phyloP scores from a whole-genome alignment of 345 rosid species.

The Sapria himalayana region DNA sequence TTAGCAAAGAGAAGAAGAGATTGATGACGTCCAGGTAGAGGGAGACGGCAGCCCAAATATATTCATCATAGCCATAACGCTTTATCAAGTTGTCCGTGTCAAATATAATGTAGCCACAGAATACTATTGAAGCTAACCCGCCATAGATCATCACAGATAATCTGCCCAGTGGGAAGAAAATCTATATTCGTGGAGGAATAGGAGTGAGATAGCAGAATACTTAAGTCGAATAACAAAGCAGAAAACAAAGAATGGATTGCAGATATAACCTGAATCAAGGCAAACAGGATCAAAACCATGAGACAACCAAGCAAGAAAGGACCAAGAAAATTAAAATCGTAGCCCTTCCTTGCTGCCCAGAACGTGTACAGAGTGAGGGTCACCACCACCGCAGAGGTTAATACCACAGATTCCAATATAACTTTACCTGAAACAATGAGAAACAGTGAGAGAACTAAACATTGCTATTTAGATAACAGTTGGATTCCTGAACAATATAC shows the following conservation, averaged over 20 bases:
- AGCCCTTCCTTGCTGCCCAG: conserved; percentile 87
- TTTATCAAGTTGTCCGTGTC: conserved; percentile 85
- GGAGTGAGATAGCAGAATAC: background rate
- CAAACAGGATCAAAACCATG: conserved; percentile 40
- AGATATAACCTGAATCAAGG: conserved; percentile 42
- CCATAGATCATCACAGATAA: conserved; percentile 67
- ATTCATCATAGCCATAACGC: conserved; percentile 57
- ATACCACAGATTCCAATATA: conserved; percentile 55
- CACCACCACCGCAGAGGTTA: conserved; percentile 52
- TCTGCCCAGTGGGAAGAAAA: conserved; percentile 56
- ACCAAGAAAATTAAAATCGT: conserved; percentile 75
- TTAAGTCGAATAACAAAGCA: background rate
- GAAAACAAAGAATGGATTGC: no score
- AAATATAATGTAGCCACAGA: conserved; percentile 64
- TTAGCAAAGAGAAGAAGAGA: conserved; percentile 50
- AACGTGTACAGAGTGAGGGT: conserved; percentile 75
- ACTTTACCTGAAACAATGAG: conserved; percentile 36
- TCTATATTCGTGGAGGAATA: conserved; percentile 38
- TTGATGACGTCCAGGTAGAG: conserved; percentile 58
- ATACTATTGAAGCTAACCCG: conserved; percentile 50
- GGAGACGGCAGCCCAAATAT: conserved; percentile 76
- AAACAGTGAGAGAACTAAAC: no score
- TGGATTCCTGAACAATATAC: no score
- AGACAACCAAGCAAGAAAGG: conserved; percentile 78
- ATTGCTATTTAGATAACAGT: no score